Base-by-base conservation (phyloP, 768 basidiomycete species). In the Gelatoporia subvermispora region DNA sequence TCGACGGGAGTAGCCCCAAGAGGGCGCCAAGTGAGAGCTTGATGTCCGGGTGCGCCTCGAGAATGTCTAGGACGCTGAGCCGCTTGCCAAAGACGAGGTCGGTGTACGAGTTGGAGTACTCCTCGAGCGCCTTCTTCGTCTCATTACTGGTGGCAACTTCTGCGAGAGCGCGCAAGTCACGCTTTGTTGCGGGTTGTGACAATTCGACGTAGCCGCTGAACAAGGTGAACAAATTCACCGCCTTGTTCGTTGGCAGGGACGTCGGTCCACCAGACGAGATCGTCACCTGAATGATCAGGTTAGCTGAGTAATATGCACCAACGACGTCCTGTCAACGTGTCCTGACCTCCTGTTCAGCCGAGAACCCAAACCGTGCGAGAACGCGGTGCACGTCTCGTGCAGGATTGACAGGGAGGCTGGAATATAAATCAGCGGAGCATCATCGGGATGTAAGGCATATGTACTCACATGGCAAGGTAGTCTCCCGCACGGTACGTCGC, bases 131-230 rank as follows among this genome's bases (percentile, higher is more conserved):
- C 1, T 50, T 16, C 4, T 55, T 46, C 3, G 67, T 62, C 1
- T 48, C 25, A 0, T 63, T 65, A 0, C 60, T 52, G 15, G 60
- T 62, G n/a, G 65, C 54, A 4, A 55, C 55, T 3, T 64, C 56
- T 20, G 59, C 40, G 31, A 77, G 53, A 21, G 58, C 56, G 8
- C 65, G 63, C 17, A 77, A 58, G 52, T 77, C 70, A 10, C 68
- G 59, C 4, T 65, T 63, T 2, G 74, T 74, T 1, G 73, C 74
- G 0, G 74, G 71, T 53, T 76, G 76, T 1, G 72, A 69, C 4
- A 77, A 60, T 50, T 77, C 76, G 41, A 77, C 65, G 46, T 74
- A 77, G 5, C 72, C 74, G 21, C 65, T 62, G 4, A 77, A 58
- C 5, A 77, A 50, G n/a, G 66, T 60, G 11, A 53, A 58, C 3